Conservation (phyloP, 106 monocot genomes). For the Posidonia australis region DNA sequence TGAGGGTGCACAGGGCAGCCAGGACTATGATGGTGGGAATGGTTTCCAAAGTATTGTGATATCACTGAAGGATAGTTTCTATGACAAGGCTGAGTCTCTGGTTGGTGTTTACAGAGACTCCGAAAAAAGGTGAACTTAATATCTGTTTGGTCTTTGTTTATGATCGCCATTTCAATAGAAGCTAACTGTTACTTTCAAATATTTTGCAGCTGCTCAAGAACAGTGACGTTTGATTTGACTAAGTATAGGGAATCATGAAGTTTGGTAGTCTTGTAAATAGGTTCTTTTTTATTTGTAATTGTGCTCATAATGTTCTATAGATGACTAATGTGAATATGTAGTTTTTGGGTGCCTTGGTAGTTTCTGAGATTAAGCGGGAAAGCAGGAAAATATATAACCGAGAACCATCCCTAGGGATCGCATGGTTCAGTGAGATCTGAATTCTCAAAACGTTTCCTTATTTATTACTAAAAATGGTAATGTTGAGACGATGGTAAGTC, state of each 20-base stretch:
- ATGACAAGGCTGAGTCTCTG: slow-evolving; percentile 93
- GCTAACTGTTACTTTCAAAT: not conserved
- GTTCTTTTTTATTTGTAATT: too few relatives aligned
- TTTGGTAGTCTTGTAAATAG: not conserved
- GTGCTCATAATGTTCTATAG: too few relatives aligned
- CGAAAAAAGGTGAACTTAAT: slow-evolving; percentile 51
- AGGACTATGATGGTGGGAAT: slow-evolving; percentile 40
- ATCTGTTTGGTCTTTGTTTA: not conserved
- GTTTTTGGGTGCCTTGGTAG: too few relatives aligned
- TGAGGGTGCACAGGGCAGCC: slow-evolving; percentile 20
- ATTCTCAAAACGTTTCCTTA: too few relatives aligned
- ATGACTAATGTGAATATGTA: too few relatives aligned
- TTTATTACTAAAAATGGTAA: too few relatives aligned
- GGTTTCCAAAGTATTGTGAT: slow-evolving; percentile 97
- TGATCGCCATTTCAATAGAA: not conserved
- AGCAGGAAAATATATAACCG: too few relatives aligned
- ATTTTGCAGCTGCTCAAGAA: slow-evolving; percentile 88
- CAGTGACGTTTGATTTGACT: slow-evolving; percentile 80
- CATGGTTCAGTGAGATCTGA: too few relatives aligned
- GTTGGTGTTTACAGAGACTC: slow-evolving; percentile 94
- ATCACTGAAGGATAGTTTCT: slow-evolving; percentile 95
- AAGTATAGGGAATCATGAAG: slow-evolving; percentile 59
- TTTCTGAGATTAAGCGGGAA: too few relatives aligned
- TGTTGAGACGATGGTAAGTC: too few relatives aligned
- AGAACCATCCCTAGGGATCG: too few relatives aligned